These are phyloP conservation scores for Arabidopsis lyrata DNA, from an alignment of 441 rosid species.

Conservation along the genomic window DNA sequence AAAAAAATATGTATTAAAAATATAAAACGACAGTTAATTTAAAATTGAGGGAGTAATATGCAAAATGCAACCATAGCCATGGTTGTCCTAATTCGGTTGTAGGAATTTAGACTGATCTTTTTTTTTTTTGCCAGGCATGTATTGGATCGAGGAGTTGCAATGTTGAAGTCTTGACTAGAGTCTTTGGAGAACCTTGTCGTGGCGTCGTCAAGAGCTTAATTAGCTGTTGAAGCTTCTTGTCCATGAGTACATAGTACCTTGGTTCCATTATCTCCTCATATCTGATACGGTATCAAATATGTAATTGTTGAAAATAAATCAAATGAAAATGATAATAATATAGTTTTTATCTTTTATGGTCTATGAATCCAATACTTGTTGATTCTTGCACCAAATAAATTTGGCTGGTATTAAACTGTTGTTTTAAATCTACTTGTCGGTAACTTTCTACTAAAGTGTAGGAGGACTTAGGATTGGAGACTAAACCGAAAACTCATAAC, in stretches of 20 bases:
- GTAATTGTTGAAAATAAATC: background rate
- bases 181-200: constrained; percentile 82
- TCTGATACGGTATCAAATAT: background rate
- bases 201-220: constrained; percentile 64
- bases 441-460: no score
- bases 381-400: background rate
- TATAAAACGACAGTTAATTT: no score
- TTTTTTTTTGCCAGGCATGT: constrained; percentile 73
- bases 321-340: background rate
- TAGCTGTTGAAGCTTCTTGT: constrained; percentile 94
- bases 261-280: background rate
- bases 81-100: no score
- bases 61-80: no score
- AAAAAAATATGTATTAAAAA: no score
- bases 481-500: no score
- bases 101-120: background rate
- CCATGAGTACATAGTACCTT: constrained; percentile 44
- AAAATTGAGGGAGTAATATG: no score
- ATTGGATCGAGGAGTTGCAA: constrained; percentile 78
- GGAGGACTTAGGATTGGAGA: no score
- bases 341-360: background rate
- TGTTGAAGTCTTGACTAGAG: constrained; percentile 59
- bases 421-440: no score
- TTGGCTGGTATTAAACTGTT: no score
- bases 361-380: background rate